Percentiles rank a stretch among this genome's conserved stretches.
Conservation (phyloP, 345 rosid species). For the Eucalyptus rudis region DNA sequence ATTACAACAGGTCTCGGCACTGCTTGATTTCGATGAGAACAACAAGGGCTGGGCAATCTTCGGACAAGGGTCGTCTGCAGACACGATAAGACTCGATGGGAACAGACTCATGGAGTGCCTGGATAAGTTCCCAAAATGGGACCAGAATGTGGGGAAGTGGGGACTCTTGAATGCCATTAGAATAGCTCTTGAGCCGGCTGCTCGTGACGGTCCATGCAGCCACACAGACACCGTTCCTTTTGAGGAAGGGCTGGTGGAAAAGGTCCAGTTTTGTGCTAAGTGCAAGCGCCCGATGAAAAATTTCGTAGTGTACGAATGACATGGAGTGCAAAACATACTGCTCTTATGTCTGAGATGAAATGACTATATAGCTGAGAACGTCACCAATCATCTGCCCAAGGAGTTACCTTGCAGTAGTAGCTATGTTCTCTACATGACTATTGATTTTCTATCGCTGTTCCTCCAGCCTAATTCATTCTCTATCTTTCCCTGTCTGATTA, state of each 20-base stretch:
- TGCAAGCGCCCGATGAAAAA: constrained; percentile 58
- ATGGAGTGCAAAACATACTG: not conserved
- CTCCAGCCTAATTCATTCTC: not conserved
- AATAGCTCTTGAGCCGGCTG: constrained; percentile 19
- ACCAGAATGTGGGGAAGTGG: constrained; percentile 17
- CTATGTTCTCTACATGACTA: not conserved
- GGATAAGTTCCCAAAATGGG: constrained; percentile 32
- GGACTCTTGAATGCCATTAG: constrained; percentile 41
- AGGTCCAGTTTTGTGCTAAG: constrained; percentile 27
- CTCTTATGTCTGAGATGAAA: not conserved
- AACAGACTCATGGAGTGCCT: constrained; percentile 21
- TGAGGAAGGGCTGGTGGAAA: constrained; percentile 12
- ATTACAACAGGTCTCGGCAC: constrained; percentile 18
- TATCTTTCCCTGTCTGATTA: not conserved
- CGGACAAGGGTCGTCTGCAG: constrained; percentile 32
- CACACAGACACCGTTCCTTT: constrained; percentile 24
- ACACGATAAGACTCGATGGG: constrained; percentile 17
- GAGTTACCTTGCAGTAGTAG: not conserved
- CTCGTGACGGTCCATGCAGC: constrained; percentile 13
- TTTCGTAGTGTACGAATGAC: constrained; percentile 39
- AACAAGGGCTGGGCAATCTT: constrained; percentile 52
- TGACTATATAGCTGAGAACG: not conserved
- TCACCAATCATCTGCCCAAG: not conserved
- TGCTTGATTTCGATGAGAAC: constrained; percentile 24
- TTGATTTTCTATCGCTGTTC: not conserved